Base-by-base conservation (phyloP, 23 red algal genomes). In the Pyropia haitanensis region DNA sequence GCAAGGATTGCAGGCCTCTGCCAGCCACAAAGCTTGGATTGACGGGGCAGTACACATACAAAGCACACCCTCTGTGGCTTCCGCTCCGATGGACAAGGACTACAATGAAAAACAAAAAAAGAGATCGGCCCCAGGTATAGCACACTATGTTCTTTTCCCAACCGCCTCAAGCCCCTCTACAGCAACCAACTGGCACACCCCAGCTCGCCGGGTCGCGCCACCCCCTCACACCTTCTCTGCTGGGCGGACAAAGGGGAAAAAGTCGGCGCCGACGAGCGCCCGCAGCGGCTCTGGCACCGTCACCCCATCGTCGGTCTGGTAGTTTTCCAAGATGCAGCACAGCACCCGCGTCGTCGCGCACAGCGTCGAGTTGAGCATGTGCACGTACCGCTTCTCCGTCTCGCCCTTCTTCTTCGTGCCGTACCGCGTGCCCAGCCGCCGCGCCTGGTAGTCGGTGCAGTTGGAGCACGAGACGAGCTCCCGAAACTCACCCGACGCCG, bases 341-440 rank as follows among this genome's bases (percentile, higher is more conserved):
- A 98, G 91, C 12, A 89, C 86, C 48, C 94, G 67, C 19, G 79
- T 98, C 21, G 86, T 91, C 46, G 94, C 94, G 57, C 94, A 98
- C 69, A 98, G 74, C 13, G 94, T 98, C 15, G 84, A 86, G 77
- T 98, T 98, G 34, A 98, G 63, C 94, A 98, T 98, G 51, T 98
- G 94, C 71, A 98, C 94, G 54, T 84, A 98, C 64, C 71, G 67
- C 69, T 98, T 89, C 27, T 89, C 83, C 27, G 73, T 74, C n/a
- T 91, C 94, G 18, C 85, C 94, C 84, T 73, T 86, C 51, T 98
- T 98, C 31, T 98, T 91, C 28, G 73, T 69, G 8, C 86, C 86
- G 63, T 71, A 83, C 13, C 81, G 67, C 9, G 81, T 81, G 31
- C 87, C 75, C 51, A 98, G 49, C 53, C 83, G 77, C 27, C 94